These are phyloP conservation scores for Brachypodium distachyon DNA, from an alignment of 202 grass and related monocot genomes.

Conservation along the genomic window DNA sequence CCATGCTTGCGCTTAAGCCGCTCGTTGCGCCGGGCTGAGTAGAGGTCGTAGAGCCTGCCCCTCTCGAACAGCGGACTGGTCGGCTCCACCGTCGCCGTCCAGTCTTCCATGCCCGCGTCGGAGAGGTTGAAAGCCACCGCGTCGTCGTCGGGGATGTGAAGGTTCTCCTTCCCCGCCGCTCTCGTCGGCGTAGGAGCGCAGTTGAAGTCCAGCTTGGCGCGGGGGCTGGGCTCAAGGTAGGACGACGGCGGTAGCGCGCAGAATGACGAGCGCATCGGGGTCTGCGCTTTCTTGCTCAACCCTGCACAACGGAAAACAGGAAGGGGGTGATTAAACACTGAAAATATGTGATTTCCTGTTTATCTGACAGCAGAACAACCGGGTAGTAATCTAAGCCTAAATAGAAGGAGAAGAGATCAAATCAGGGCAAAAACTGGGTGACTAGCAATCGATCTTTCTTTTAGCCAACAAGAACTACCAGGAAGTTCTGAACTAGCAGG, in stretches of 20 bases:
- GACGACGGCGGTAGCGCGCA: constrained; percentile 31
- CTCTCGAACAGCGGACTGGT: constrained; percentile 56
- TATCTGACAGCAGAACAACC: not conserved
- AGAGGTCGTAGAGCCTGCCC: constrained; percentile 77
- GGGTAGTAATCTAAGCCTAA: not conserved
- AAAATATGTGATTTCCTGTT: not conserved
- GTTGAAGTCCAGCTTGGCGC: constrained; percentile 15
- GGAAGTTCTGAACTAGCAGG: not conserved
- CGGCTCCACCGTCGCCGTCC: not conserved
- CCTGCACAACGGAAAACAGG: constrained; percentile 1
- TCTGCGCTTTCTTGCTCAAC: constrained; percentile 30
- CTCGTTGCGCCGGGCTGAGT: constrained; percentile 74
- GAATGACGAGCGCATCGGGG: constrained; percentile 33
- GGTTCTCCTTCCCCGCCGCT: constrained; percentile 28
- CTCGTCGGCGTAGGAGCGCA: not conserved
- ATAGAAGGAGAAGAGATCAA: not conserved
- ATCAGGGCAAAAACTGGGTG: not conserved
- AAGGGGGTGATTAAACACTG: not conserved
- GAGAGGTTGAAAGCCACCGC: constrained; percentile 1
- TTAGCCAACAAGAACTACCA: not conserved
- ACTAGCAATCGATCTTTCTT: not conserved
- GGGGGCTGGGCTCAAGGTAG: constrained; percentile 6
- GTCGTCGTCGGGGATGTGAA: not conserved
- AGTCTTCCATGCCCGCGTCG: not conserved
- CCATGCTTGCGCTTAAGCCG: constrained; percentile 68